Percentiles rank a stretch among this genome's conserved stretches.
Evolutionary conservation across 805 yeast genomes (phyloP).

Genomic region (Debaryomyces castellii): DNA sequence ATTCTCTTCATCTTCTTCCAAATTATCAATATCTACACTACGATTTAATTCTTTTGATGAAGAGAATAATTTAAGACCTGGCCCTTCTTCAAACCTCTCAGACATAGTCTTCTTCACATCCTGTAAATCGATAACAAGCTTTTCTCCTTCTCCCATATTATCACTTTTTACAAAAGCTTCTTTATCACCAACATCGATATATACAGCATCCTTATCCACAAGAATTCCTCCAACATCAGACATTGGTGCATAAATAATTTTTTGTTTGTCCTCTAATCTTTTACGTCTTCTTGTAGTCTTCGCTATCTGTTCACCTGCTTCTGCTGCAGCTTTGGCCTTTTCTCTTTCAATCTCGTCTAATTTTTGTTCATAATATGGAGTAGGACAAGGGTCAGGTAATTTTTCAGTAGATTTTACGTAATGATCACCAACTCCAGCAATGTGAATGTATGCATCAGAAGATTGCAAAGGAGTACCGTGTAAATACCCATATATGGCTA

Average conservation of each 20-base stretch:
- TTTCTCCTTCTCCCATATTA: conserved; percentile 82
- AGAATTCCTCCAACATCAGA: conserved; percentile 98
- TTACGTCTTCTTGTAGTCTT: conserved; percentile 69
- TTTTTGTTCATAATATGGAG: conserved; percentile 87
- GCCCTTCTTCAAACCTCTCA: conserved; percentile 57
- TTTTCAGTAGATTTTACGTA: conserved; percentile 76
- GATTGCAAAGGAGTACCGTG: conserved; percentile 88
- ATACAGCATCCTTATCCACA: conserved; percentile 96
- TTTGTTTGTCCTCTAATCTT: conserved; percentile 90
- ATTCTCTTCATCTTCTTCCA: conserved; percentile 33
- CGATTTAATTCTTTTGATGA: conserved; percentile 49
- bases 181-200: conserved; percentile 72
- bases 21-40: conserved; percentile 41
- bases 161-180: conserved; percentile 60
- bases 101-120: conserved; percentile 59
- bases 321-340: conserved; percentile 62
- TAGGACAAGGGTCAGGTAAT: conserved; percentile 98
- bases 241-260: conserved; percentile 97
- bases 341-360: conserved; percentile 81
- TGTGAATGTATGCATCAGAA: conserved; percentile 73
- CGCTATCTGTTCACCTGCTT: conserved; percentile 53
- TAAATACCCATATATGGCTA: conserved; percentile 90
- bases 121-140: conserved; percentile 79
- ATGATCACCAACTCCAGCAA: conserved; percentile 95
- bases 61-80: conserved; percentile 76